phyloP scores from a whole-genome alignment of 495 filamentous ascomycete species.

The Penicillium macrosclerotiorum region DNA sequence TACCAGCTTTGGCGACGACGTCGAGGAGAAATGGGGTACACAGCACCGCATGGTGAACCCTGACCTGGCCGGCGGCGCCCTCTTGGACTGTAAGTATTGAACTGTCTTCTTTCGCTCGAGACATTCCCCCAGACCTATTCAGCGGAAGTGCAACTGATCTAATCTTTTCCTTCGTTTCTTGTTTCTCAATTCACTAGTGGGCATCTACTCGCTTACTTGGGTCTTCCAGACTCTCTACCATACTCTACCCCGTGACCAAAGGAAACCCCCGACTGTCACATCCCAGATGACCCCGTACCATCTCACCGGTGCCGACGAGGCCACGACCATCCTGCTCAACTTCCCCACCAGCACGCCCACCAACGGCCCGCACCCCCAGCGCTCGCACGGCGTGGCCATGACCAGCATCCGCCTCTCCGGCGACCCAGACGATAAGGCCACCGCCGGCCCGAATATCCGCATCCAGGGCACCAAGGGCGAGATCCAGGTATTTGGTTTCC shows the following conservation, averaged over 20 bases:
- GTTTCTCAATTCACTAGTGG: slow-evolving; percentile 47
- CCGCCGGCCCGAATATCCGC: slow-evolving; percentile 65
- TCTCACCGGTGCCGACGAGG: slow-evolving; percentile 78
- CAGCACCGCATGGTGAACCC: slow-evolving; percentile 81
- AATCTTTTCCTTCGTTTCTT: slow-evolving; percentile 1
- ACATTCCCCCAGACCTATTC: no score
- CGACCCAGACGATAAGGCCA: slow-evolving; percentile 62
- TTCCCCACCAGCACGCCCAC: slow-evolving; percentile 65
- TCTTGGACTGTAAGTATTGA: slow-evolving; percentile 69
- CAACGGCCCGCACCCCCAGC: slow-evolving; percentile 30
- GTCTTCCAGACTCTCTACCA: slow-evolving; percentile 91
- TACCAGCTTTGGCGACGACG: slow-evolving; percentile 50
- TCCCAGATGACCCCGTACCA: slow-evolving; percentile 72
- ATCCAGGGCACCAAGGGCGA: slow-evolving; percentile 87
- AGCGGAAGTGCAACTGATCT: slow-evolving; percentile 6
- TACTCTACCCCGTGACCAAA: slow-evolving; percentile 56
- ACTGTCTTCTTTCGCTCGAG: no score
- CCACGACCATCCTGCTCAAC: slow-evolving; percentile 72
- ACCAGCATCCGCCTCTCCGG: slow-evolving; percentile 67
- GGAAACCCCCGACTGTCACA: slow-evolving; percentile 54
- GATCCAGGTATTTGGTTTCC: slow-evolving; percentile 74
- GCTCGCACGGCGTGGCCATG: slow-evolving; percentile 72
- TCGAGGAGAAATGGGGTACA: slow-evolving; percentile 52
- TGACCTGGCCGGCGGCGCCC: slow-evolving; percentile 79
- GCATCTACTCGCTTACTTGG: slow-evolving; percentile 90